Evolutionary conservation across 805 yeast genomes (phyloP), one percentile per base, ranked within the genome.

Genomic region (Schwanniomyces vanrijiae): DNA sequence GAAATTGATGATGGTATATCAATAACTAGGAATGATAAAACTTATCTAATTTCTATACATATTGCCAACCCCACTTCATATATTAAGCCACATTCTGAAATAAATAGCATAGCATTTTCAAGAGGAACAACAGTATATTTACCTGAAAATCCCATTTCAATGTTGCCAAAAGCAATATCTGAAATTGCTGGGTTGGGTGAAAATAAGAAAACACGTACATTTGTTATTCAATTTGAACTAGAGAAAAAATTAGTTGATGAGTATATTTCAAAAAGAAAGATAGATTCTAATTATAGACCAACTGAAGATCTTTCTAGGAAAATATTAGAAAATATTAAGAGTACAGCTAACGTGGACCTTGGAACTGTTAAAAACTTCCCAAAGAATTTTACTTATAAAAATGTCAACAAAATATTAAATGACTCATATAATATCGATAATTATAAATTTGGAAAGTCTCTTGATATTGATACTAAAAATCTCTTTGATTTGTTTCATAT

Each of bases 1-100:
- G 98, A 94, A 64, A 86, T 94, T 49, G 99, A 92, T 64, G 99
- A 92, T 65, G 99, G 97, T 40, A 75, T 92, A 22, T 81, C 96
- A 1, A 70, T 92, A 16, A 70, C 69, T 38, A 52, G 50, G 3
- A 44, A 59, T 2, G 56, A 55, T 24, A 43, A 44, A 2, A 58
- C 58, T 11, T 80, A 68, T 54, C 66, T 71, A 8, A 54, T 91
- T 4, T 78, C 84, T 25, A 75, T 90, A 1, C 96, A 87, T 62
- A 81, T 92, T 51, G 97, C 98, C 1, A 90, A 92, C 62, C 97
- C 97, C 0, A 74, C 89, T 0, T 84, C 96, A 0, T 80, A 76
- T 51, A 64, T 88, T 47, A 62, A 59, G 18, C 75, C 76, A 1
- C 49, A 55, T 5, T 71, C 76, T 0, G 52, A 57, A 2, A 52